A percentile compares a stretch with the other conserved stretches of the same genome.
Evolutionary conservation across 805 yeast genomes (phyloP).

Genomic region (Sugiyamaella americana): DNA sequence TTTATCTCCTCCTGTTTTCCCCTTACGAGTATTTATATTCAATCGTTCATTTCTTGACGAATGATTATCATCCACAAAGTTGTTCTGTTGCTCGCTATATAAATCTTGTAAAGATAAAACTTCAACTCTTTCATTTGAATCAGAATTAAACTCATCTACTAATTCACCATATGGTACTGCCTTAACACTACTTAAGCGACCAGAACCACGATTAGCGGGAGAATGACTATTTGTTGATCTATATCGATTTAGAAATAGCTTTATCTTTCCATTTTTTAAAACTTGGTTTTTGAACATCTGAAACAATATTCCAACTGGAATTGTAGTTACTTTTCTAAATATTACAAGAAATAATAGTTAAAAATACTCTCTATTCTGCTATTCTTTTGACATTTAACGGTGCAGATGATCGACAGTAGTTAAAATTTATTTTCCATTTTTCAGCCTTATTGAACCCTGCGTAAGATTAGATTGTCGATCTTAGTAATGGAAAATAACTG

Average conservation of each 20-base stretch:
- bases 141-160: constrained; percentile 9
- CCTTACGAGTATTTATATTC: constrained; percentile 51
- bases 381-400: no score
- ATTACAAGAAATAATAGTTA: no score
- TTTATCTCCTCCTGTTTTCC: constrained; percentile 43
- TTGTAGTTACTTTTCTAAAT: no score
- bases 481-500: no score
- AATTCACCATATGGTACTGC: constrained; percentile 12
- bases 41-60: constrained; percentile 35
- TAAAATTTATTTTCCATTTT: no score
- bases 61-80: not conserved
- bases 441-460: no score
- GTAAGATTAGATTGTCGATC: no score
- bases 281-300: no score
- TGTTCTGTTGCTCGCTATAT: not conserved
- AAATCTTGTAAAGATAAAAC: not conserved
- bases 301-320: no score
- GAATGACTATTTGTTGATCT: not conserved
- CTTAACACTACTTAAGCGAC: not conserved
- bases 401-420: no score
- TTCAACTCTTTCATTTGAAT: not conserved
- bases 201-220: not conserved
- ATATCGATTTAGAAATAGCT: not conserved
- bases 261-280: no score
- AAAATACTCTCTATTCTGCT: no score